Evolutionary conservation across 2,329 filamentous ascomycete genomes (phyloP).

Genomic region (Gaeumannomyces sp.): DNA sequence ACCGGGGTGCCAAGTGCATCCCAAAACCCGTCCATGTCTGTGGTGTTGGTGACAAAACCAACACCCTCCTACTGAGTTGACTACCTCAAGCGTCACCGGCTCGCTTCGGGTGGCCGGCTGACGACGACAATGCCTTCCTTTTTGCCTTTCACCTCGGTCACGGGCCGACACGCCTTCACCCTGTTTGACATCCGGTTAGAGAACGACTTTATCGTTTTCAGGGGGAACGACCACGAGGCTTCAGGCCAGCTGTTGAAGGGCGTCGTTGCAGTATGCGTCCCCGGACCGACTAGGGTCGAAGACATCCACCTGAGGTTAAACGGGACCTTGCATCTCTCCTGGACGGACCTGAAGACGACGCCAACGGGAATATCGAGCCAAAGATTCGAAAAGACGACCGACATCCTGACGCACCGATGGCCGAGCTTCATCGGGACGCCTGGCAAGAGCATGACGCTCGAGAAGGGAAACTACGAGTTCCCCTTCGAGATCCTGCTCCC

Average conservation of each 20-base stretch:
- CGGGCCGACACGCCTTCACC: constrained; percentile 43
- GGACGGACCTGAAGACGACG: constrained; percentile 45
- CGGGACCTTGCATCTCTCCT: constrained; percentile 60
- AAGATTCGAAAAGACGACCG: constrained; percentile 51
- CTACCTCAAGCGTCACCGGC: neutral
- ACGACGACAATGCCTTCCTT: constrained; percentile 45
- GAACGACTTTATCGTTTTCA: constrained; percentile 72
- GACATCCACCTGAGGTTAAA: constrained; percentile 66
- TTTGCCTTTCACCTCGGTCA: constrained; percentile 48
- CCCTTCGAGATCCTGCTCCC: constrained; percentile 71
- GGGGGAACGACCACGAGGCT: constrained; percentile 68
- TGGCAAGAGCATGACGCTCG: constrained; percentile 53
- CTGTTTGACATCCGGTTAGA: constrained; percentile 65
- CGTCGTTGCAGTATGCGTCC: constrained; percentile 66
- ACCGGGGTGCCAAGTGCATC: neutral
- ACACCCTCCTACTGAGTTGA: neutral
- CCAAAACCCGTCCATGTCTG: neutral
- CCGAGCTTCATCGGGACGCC: constrained; percentile 53
- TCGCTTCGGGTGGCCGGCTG: constrained; percentile 8
- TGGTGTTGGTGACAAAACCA: neutral
- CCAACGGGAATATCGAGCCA: constrained; percentile 53
- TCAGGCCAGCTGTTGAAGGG: constrained; percentile 70
- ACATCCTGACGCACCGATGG: constrained; percentile 66
- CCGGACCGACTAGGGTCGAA: constrained; percentile 62
- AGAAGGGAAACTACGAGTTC: constrained; percentile 76